Evolutionary conservation across 345 rosid species (phyloP), one percentile per base, ranked within the genome.

Genomic region (Eucalyptus brandiana): DNA sequence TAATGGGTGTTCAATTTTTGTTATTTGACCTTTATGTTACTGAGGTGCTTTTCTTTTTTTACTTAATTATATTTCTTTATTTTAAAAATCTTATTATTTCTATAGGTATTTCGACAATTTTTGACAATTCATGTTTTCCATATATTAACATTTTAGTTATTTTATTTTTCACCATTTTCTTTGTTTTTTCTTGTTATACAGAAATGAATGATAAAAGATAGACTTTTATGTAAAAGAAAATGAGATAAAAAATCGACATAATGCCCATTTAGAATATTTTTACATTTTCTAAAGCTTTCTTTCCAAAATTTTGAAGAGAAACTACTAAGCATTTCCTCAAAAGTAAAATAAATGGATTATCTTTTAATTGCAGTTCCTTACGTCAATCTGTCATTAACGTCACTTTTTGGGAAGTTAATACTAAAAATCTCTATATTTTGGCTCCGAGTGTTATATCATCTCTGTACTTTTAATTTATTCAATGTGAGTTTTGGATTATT

Each of bases 391-490:
- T 62, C 72, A 62, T 15, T 15, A n/a, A 14, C 72, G 4, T 62
- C n/a, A 30, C 4, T 4, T 13, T 30, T 15, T 65, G 11, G 40
- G 37, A n/a, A 65, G 40, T 65, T 16, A n/a, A 12, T 60, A 28
- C 32, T 28, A 28, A 60, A 28, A 60, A 14, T 30, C 32, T 28
- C 69, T 60, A 12, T 12, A 2, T n/a, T 30, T 4, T 65, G 18
- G n/a, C 32, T 12, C 4, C 4, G 0, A 1, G 7, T 14, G 21
- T 15, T 65, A 65, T 65, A 21, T 16, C 0, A 65, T 65, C 1
- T 17, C 2, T 14, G 3, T 7, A 7, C 19, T n/a, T 65, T 14
- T 30, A 65, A 15, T 65, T n/a, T 8, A 3, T 65, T 65, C 6
- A 65, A 30, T 14, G 4, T 62, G 18, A 14, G 15, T 30, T 13